phyloP scores from a whole-genome alignment of 2,329 filamentous ascomycete species.

The Xylariales sp. region DNA sequence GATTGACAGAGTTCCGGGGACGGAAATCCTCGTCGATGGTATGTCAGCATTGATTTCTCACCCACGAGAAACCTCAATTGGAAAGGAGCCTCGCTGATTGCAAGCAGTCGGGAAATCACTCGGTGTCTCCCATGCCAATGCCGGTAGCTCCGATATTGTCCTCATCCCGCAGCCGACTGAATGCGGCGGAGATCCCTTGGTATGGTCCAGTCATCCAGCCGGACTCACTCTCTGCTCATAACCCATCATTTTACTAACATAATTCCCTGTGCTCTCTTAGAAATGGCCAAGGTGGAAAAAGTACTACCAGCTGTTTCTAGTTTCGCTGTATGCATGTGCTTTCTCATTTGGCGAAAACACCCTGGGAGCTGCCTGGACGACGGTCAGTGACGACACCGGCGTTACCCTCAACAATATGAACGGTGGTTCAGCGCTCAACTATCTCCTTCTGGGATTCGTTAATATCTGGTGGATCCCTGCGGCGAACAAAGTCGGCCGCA shows the following conservation, averaged over 20 bases:
- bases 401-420: constrained; percentile 34
- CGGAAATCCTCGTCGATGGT: constrained; percentile 4
- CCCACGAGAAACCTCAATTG: background rate
- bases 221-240: no score
- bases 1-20: background rate
- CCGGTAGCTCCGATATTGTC: constrained; percentile 8
- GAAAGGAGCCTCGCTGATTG: background rate
- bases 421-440: constrained; percentile 33
- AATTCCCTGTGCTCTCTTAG: no score
- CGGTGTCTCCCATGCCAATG: constrained; percentile 1
- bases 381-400: constrained; percentile 30
- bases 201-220: no score
- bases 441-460: constrained; percentile 33
- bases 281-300: constrained; percentile 31
- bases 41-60: no score
- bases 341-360: constrained; percentile 36
- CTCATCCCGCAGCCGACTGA: constrained; percentile 8
- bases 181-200: constrained; percentile 7
- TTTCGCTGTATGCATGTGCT: constrained; percentile 33
- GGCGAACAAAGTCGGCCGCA: constrained; percentile 27
- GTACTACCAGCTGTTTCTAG: constrained; percentile 31
- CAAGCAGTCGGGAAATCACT: background rate
- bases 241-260: no score
- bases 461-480: constrained; percentile 31
- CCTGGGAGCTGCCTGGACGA: constrained; percentile 34